These are phyloP conservation scores for Microdochium nivale DNA, from an alignment of 2,329 filamentous ascomycete genomes.

Conservation along the genomic window DNA sequence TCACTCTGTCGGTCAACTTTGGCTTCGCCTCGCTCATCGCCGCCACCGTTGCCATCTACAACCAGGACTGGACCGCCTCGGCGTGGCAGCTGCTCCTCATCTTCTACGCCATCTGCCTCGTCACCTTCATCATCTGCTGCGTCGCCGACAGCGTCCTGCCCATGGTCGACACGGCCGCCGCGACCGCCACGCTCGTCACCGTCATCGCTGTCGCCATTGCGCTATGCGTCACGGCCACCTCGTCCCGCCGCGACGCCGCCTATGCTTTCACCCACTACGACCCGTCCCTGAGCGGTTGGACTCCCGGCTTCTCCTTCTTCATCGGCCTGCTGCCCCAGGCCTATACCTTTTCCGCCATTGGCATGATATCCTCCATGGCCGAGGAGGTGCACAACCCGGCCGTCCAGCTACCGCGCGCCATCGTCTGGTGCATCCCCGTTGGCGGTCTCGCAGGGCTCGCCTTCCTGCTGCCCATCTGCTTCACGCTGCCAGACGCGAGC, in stretches of 20 bases:
- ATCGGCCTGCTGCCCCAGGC: constrained; percentile 52
- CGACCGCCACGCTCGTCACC: constrained; percentile 43
- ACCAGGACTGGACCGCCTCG: constrained; percentile 40
- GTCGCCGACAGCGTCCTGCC: constrained; percentile 50
- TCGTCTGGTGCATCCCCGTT: constrained; percentile 42
- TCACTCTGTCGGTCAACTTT: constrained; percentile 44
- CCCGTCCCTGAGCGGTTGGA: constrained; percentile 46
- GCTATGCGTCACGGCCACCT: constrained; percentile 43
- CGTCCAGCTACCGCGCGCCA: constrained; percentile 40
- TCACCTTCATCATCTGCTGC: constrained; percentile 45
- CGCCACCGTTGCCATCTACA: constrained; percentile 42
- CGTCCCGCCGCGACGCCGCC: constrained; percentile 39
- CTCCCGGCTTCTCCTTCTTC: constrained; percentile 47
- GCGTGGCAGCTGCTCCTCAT: constrained; percentile 52
- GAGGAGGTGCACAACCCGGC: constrained; percentile 48
- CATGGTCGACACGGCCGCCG: constrained; percentile 48
- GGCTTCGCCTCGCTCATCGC: constrained; percentile 45
- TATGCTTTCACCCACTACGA: constrained; percentile 47
- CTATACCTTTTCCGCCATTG: constrained; percentile 50
- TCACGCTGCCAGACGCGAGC: constrained; percentile 27
- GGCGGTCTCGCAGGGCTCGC: constrained; percentile 45
- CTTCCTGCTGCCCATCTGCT: constrained; percentile 43
- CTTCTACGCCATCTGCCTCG: constrained; percentile 50
- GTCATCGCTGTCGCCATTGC: constrained; percentile 50
- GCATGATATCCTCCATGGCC: constrained; percentile 55